Evolutionary conservation across 2,329 filamentous ascomycete genomes (phyloP).

Genomic region (Colletotrichum costaricense): DNA sequence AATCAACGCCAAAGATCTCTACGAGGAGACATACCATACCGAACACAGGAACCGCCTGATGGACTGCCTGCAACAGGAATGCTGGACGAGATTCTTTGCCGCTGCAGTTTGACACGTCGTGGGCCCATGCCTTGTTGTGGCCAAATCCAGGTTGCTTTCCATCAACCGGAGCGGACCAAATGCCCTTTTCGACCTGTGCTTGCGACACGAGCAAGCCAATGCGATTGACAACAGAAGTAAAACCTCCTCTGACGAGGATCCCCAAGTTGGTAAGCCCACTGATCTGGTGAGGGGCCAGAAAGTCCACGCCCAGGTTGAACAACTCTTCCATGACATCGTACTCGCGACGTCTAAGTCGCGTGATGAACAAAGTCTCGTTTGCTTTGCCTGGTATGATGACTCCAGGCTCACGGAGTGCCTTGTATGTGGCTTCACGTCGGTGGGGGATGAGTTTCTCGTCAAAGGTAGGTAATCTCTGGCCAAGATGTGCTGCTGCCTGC

Average conservation of each 20-base stretch:
- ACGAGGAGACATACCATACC: slow-evolving; percentile 47
- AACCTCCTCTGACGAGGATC: slow-evolving; percentile 36
- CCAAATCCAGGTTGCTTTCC: neutral
- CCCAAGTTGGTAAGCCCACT: neutral
- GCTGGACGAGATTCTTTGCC: slow-evolving; percentile 10
- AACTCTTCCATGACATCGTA: slow-evolving; percentile 40
- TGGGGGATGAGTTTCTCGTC: neutral
- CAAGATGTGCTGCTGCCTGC: neutral
- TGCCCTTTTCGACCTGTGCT: slow-evolving; percentile 19
- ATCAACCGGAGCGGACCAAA: neutral
- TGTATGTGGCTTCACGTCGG: neutral
- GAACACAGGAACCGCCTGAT: slow-evolving; percentile 47
- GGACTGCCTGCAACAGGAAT: slow-evolving; percentile 42
- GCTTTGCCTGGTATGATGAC: neutral
- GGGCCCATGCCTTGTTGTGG: neutral
- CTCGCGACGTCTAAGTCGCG: slow-evolving; percentile 34
- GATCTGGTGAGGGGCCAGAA: slow-evolving; percentile 16
- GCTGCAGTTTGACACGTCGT: neutral
- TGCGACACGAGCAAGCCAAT: slow-evolving; percentile 34
- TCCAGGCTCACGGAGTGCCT: slow-evolving; percentile 31
- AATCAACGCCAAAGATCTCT: slow-evolving; percentile 45
- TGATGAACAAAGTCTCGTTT: neutral
- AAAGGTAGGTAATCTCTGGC: neutral
- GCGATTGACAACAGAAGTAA: slow-evolving; percentile 36
- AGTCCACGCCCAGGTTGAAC: slow-evolving; percentile 24